These are phyloP conservation scores for Aspergillus pseudoviridinutans DNA, from an alignment of 2,329 filamentous ascomycete genomes.

Conservation along the genomic window DNA sequence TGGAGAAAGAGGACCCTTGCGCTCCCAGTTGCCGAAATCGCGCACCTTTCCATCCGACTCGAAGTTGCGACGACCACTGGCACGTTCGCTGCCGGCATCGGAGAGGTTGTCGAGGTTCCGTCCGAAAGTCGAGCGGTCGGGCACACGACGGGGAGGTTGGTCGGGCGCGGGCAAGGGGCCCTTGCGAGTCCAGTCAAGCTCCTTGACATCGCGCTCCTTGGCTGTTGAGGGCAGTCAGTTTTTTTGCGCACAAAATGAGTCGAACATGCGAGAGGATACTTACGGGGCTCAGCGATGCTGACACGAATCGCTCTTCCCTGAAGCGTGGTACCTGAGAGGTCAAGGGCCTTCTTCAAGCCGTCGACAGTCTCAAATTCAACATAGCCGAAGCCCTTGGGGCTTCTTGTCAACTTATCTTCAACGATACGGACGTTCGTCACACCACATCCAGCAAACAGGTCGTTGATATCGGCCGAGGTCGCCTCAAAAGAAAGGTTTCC, in stretches of 20 bases:
- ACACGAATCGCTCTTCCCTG: constrained; percentile 87
- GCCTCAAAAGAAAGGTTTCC: constrained; percentile 97
- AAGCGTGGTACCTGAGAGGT: constrained; percentile 75
- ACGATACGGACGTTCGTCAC: constrained; percentile 92
- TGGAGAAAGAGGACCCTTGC: constrained; percentile 84
- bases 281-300: constrained; percentile 97
- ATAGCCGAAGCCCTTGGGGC: constrained; percentile 97
- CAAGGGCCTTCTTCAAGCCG: constrained; percentile 85
- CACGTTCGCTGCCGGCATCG: constrained; percentile 61
- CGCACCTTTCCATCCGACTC: constrained; percentile 70
- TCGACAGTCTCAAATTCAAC: constrained; percentile 88
- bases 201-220: constrained; percentile 78
- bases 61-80: constrained; percentile 62
- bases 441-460: constrained; percentile 80
- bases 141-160: constrained; percentile 56
- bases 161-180: constrained; percentile 81
- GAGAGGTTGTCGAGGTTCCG: constrained; percentile 53
- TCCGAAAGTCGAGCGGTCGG: constrained; percentile 54
- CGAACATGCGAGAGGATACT: constrained; percentile 10
- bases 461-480: constrained; percentile 73
- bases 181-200: constrained; percentile 91
- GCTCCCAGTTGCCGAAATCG: constrained; percentile 89
- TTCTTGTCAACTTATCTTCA: constrained; percentile 88
- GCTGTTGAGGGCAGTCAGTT: constrained; percentile 54
- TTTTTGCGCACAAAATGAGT: background rate